A percentile compares a stretch with the other conserved stretches of the same genome.
These are phyloP conservation scores for Entamoeba histolytica DNA, from an alignment of 208 protist species.

Conservation along the genomic window DNA sequence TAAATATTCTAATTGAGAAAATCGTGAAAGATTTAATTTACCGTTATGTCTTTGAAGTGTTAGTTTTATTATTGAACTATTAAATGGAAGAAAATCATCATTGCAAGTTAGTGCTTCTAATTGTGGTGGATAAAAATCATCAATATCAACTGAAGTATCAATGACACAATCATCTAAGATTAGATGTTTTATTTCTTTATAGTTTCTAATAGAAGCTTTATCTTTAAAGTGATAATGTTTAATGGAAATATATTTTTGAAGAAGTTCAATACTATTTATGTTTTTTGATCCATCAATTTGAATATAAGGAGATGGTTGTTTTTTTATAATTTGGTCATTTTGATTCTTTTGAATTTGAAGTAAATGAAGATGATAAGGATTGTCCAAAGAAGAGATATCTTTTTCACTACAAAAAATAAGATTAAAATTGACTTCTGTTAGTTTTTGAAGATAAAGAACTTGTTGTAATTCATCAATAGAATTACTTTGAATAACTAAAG, in stretches of 20 bases:
- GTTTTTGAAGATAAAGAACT: background rate
- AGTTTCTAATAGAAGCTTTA: background rate
- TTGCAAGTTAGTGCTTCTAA: background rate
- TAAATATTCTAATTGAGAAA: background rate
- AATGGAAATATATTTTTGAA: background rate
- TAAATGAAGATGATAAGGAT: background rate
- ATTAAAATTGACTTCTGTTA: background rate
- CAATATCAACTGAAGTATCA: background rate
- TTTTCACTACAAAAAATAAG: background rate
- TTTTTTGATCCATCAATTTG: no score
- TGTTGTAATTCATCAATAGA: background rate
- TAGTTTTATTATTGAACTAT: background rate
- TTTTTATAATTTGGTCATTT: background rate
- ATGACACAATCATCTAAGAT: background rate
- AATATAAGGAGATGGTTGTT: no score
- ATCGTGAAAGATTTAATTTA: background rate
- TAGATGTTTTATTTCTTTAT: background rate
- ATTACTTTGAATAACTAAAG: background rate
- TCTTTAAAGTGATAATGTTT: background rate
- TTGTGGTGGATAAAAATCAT: background rate
- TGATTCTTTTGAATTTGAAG: background rate
- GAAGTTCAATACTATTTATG: background rate
- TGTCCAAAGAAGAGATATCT: background rate
- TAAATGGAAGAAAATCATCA: background rate
- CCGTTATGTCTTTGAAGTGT: background rate